Base-by-base conservation (phyloP, 2,329 filamentous ascomycete genomes). In the Albophoma yamanashiensis region DNA sequence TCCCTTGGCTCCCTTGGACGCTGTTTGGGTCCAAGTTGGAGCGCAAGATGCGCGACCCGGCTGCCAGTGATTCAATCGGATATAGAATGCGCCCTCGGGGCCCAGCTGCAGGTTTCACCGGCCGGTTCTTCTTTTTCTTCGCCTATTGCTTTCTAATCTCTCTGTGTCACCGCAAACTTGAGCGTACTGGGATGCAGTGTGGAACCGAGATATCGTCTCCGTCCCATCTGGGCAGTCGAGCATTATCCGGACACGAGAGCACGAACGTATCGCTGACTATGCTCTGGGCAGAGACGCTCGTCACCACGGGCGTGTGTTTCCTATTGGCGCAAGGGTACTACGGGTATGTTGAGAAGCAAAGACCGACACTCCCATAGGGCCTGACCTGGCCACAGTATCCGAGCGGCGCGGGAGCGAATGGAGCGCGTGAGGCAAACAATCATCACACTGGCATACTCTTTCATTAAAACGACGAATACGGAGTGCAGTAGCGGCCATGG, bases 331-430 rank as follows among this genome's bases (percentile, higher is more conserved):
- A 70, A n/a, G 67, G 67, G 0, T 61, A 65, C 15, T 38, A 60
- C 11, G 59, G 60, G 68, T 70, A 60, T 22, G 57, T 59, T 20
- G 38, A 43, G 9, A 20, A 6, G 9, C 34, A 31, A 43, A n/a
- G n/a, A 9, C 39, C 50, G 17, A 11, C 9, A 20, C 17, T 2
- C 31, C 40, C 36, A 15, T 39, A n/a, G 25, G 15, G 20, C 50
- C 52, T 43, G n/a, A 63, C 25, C 4, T 2, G 15, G 17, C 39
- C 4, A 3, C 31, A 69, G 66, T 12, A 45, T 63, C 11, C 62
- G 67, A 45, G 59, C 53, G 1, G 58, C 65, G 3, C 61, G 68
- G 38, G 66, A 69, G 25, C 61, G 60, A 12, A 66, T 69, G 64
- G 68, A 67, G 55, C 45, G 59, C 38, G 50, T 62, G 9, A 55